phyloP scores from a whole-genome alignment of 768 basidiomycete species.

The Lactarius tabidus region DNA sequence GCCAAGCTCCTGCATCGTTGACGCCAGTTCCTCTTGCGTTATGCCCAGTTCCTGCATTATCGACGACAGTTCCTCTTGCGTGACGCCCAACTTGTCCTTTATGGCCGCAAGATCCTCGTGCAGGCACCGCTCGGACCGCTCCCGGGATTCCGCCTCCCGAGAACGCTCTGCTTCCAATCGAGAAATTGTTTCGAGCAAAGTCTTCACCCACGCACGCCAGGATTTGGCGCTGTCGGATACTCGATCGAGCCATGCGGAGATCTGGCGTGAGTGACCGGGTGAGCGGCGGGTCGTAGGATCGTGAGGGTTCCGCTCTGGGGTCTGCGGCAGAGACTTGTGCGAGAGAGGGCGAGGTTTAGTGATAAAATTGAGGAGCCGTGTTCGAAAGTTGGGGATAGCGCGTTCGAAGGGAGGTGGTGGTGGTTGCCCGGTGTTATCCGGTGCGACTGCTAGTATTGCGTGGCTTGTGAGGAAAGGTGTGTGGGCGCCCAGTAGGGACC shows the following conservation, averaged over 20 bases:
- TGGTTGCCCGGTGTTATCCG: slow-evolving; percentile 3
- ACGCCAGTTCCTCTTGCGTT: too few species aligned
- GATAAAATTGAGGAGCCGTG: background rate
- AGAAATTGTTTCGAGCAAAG: background rate
- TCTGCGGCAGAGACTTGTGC: background rate
- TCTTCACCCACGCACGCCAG: background rate
- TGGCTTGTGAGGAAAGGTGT: background rate
- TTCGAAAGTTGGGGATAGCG: background rate
- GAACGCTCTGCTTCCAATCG: background rate
- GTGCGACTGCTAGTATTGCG: background rate
- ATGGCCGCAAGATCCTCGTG: background rate
- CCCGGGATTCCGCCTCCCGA: background rate
- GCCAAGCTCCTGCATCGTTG: background rate
- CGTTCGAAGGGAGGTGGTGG: background rate
- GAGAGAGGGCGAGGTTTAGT: background rate
- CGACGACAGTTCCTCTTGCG: too few species aligned
- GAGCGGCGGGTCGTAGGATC: background rate
- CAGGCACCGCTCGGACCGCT: background rate
- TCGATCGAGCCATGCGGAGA: background rate
- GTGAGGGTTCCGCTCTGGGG: background rate
- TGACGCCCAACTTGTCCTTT: too few species aligned
- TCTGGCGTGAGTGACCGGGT: background rate
- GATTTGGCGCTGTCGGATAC: background rate
- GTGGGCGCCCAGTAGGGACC: background rate
- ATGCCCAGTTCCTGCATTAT: too few species aligned